Evolutionary conservation across 1,284 basidiomycete genomes (phyloP), one percentile per base, ranked within the genome.

Genomic region (Rhodotorula sp.): DNA sequence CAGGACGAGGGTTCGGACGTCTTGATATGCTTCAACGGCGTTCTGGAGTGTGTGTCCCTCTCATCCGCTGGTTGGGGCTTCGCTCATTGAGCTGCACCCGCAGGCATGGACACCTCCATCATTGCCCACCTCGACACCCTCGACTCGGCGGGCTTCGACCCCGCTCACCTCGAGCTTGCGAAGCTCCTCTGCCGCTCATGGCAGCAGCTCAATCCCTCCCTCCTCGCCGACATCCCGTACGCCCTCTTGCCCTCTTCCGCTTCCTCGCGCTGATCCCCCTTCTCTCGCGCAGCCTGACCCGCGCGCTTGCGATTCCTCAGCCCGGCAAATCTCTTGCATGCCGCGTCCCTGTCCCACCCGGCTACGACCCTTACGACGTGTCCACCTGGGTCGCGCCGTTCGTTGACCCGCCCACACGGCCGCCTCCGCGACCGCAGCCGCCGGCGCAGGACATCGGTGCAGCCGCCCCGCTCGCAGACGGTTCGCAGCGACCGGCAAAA

Each of bases 381-480:
- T 34, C 51, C 8, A 63, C 61, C 0, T 63, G 61, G 61, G 48
- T 63, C 32, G 36, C 61, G 5, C 29, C 61, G 32, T 63, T 63
- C 50, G 21, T 29, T 15, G 44, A 17, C 44, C 44, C 44, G 17
- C 39, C 39, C 8, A 17, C 17, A 17, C 17, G 10, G 44, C 44
- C 19, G 15, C 44, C 44, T 44, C 15, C 21, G 44, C 61, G 51
- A 2, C n/a, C 29, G 29, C 29, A 9, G 7, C 29, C 53, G 19
- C 17, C 54, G 22, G 54, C 27, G 48, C 48, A 34, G 32, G 54
- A 3, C 17, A 4, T 44, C 39, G 9, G 9, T 15, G 39, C 39
- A 34, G 32, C n/a, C n/a, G n/a, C n/a, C n/a, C n/a, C n/a, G n/a
- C n/a, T n/a, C n/a, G n/a, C n/a, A n/a, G n/a, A n/a, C n/a, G n/a